phyloP scores from a whole-genome alignment of 2,329 filamentous ascomycete genomes.

The Pseudogymnoascus sp. region DNA sequence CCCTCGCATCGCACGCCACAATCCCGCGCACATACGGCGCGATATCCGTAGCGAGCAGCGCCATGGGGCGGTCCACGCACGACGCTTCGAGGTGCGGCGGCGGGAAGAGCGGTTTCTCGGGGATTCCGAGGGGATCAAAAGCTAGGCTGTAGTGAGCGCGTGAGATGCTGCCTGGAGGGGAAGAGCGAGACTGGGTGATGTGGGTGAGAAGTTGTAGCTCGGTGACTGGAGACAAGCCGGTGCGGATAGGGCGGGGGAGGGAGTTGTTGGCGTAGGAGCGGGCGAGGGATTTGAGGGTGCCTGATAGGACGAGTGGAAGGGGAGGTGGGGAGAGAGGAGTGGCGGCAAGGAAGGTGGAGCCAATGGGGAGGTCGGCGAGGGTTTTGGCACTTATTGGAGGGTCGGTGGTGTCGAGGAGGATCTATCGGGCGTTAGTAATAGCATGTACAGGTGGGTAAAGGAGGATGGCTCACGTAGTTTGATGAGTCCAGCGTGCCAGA shows the following conservation, averaged over 20 bases:
- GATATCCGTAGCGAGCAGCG: constrained; percentile 64
- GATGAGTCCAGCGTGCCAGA: constrained; percentile 5
- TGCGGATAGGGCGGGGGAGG: not conserved
- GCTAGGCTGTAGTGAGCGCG: constrained; percentile 50
- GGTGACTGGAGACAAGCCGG: not conserved
- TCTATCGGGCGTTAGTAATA: not conserved
- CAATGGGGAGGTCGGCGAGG: not conserved
- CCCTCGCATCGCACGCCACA: constrained; percentile 63
- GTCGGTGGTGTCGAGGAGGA: not conserved
- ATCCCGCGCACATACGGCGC: constrained; percentile 89
- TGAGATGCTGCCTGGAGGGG: constrained; percentile 26
- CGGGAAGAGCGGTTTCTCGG: constrained; percentile 36
- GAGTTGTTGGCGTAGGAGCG: not conserved
- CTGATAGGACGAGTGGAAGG: not conserved
- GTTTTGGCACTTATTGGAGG: not conserved
- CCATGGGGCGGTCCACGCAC: constrained; percentile 66
- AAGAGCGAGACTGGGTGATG: not conserved
- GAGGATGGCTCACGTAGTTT: not conserved
- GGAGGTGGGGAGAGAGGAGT: not conserved
- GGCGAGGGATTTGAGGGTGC: not conserved
- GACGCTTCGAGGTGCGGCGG: constrained; percentile 52
- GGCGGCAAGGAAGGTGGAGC: not conserved
- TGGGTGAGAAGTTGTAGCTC: not conserved
- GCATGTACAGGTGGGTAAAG: no score
- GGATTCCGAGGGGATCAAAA: constrained; percentile 53